Conservation (phyloP, 257 asterid genomes). For the Ocimum tenuiflorum region DNA sequence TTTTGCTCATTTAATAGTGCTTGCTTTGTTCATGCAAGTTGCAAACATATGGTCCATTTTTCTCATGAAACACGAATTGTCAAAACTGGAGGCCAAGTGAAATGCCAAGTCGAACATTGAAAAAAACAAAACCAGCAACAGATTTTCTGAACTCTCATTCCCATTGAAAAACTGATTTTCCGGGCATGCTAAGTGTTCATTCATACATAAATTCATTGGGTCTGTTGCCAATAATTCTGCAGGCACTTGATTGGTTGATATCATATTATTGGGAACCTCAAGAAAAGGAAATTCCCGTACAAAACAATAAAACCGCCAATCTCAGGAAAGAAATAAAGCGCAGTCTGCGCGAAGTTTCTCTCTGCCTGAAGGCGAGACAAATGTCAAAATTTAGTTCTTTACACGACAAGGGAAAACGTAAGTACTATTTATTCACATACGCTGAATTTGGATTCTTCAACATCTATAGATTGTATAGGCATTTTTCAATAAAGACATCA, state of each 20-base stretch:
- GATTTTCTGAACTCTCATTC: background rate
- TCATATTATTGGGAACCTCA: conserved; percentile 87
- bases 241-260: conserved; percentile 91
- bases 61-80: background rate
- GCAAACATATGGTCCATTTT: background rate
- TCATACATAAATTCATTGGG: background rate
- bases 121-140: background rate
- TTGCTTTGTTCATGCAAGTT: background rate
- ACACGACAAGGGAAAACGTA: conserved; percentile 48
- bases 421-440: conserved; percentile 23
- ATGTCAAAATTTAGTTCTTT: conserved; percentile 29
- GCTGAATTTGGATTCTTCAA: background rate
- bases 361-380: conserved; percentile 43
- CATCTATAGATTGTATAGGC: background rate
- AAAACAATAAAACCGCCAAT: conserved; percentile 30
- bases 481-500: background rate
- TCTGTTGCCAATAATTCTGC: conserved; percentile 20
- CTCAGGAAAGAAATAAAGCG: conserved; percentile 54
- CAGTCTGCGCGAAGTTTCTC: conserved; percentile 47
- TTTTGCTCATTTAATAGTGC: background rate
- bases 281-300: conserved; percentile 48
- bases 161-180: background rate
- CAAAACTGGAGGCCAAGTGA: too few species aligned
- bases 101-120: background rate
- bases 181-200: background rate